Base-by-base conservation (phyloP, 2,329 filamentous ascomycete species). In the Cladosporium sp. region DNA sequence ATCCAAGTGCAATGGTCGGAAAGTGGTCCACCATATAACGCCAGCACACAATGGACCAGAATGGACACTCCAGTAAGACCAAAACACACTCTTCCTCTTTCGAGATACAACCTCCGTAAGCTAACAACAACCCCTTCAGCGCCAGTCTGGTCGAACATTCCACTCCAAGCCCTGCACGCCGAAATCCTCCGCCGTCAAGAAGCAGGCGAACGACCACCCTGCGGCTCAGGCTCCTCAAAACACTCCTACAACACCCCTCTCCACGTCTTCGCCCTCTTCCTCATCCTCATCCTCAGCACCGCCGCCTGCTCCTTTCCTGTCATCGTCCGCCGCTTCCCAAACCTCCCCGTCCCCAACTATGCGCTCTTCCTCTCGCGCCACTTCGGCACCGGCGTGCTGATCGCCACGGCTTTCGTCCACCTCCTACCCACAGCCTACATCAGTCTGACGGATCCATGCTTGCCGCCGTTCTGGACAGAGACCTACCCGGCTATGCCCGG, bases 401-500 rank as follows among this genome's bases (percentile, higher is more conserved):
- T 80, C 43, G 77, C 77, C 9, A 79, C 77, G 12, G 77, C 77
- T 15, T 80, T 80, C 55, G 76, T 79, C 3, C 77, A 80, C 62
- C 69, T 84, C n/a, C 72, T 84, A 4, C 80, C 80, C 9, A 83
- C 80, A 1, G 80, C 80, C 18, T 84, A 82, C 57, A 69, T 73
- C 16, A 82, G 77, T 12, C 66, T 83, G 27, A 81, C 79, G 8
- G 76, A 83, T 58, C 76, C 78, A 66, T 84, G 81, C 68, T 80
- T 95, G 0, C 87, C 89, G 7, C 74, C 78, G 51, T 85, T 90
- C 64, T 95, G 91, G 79, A 92, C 80, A 65, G 63, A 85, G 55
- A 79, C 80, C n/a, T 95, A 93, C 66, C 80, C 77, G 40, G 87
- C 88, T 5, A 84, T 94, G 65, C 83, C 88, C 0, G 89, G 90